Evolutionary conservation across 495 filamentous ascomycete species (phyloP).

Genomic region (Aspergillus hancockii): DNA sequence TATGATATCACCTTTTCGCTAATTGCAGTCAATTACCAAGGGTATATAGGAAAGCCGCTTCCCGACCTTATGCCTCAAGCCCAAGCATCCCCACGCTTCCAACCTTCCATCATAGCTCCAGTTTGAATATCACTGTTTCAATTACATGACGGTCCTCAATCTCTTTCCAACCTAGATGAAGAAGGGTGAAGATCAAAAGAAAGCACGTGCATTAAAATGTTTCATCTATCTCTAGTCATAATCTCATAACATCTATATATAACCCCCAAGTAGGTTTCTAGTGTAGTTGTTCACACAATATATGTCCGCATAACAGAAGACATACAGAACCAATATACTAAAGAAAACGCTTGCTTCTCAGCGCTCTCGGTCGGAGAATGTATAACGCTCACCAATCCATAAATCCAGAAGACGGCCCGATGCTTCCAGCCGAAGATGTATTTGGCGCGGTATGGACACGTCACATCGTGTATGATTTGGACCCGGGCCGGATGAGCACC

Average conservation of each 20-base stretch:
- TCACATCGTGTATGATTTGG: neutral
- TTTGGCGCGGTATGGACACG: neutral
- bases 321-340: neutral
- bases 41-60: neutral
- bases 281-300: neutral
- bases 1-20: slow-evolving; percentile 1
- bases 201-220: slow-evolving; percentile 12
- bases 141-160: neutral
- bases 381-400: neutral
- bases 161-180: neutral
- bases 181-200: slow-evolving; percentile 6
- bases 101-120: neutral
- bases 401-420: neutral
- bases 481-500: neutral
- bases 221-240: slow-evolving; percentile 26
- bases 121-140: neutral
- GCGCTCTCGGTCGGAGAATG: neutral
- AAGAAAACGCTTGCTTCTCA: neutral
- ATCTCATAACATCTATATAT: slow-evolving; percentile 13
- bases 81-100: neutral
- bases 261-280: slow-evolving; percentile 1
- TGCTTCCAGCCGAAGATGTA: neutral
- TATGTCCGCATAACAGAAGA: neutral
- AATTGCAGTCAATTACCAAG: neutral
- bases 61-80: neutral